A percentile compares a stretch with the other conserved stretches of the same genome.
phyloP scores from a whole-genome alignment of 805 yeast species.

The Kluyveromyces dobzhanskii region DNA sequence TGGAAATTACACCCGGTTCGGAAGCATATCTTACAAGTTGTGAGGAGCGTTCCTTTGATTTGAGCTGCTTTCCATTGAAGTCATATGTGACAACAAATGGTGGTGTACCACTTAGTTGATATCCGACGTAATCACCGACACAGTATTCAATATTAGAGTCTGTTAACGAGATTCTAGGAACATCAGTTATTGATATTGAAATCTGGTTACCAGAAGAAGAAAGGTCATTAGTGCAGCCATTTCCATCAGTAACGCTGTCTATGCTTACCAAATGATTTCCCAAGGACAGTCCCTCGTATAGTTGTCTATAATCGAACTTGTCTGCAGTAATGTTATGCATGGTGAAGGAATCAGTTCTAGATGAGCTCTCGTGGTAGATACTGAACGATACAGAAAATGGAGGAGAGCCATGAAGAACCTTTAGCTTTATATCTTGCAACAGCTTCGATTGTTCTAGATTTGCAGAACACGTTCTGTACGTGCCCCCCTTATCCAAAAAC shows the following conservation, averaged over 20 bases:
- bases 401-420: slow-evolving; percentile 42
- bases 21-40: slow-evolving; percentile 67
- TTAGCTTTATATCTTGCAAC: slow-evolving; percentile 46
- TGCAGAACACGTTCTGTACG: slow-evolving; percentile 43
- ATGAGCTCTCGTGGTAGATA: slow-evolving; percentile 52
- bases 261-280: slow-evolving; percentile 65
- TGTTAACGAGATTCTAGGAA: slow-evolving; percentile 53
- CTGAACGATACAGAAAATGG: slow-evolving; percentile 56
- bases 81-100: slow-evolving; percentile 72
- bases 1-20: slow-evolving; percentile 65
- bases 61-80: slow-evolving; percentile 55
- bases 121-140: slow-evolving; percentile 85
- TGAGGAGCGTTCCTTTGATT: slow-evolving; percentile 42
- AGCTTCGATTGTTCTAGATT: slow-evolving; percentile 27
- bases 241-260: slow-evolving; percentile 51
- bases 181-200: slow-evolving; percentile 60
- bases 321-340: slow-evolving; percentile 36
- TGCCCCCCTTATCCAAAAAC: slow-evolving; percentile 40
- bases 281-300: slow-evolving; percentile 47
- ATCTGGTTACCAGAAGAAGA: slow-evolving; percentile 38
- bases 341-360: slow-evolving; percentile 39
- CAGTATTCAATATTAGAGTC: slow-evolving; percentile 51
- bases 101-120: slow-evolving; percentile 66
- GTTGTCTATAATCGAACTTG: slow-evolving; percentile 31
- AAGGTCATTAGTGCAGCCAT: slow-evolving; percentile 53